Evolutionary conservation across 352 stramenopile species (phyloP).

Genomic region (Phytopythium chamaehyphon): DNA sequence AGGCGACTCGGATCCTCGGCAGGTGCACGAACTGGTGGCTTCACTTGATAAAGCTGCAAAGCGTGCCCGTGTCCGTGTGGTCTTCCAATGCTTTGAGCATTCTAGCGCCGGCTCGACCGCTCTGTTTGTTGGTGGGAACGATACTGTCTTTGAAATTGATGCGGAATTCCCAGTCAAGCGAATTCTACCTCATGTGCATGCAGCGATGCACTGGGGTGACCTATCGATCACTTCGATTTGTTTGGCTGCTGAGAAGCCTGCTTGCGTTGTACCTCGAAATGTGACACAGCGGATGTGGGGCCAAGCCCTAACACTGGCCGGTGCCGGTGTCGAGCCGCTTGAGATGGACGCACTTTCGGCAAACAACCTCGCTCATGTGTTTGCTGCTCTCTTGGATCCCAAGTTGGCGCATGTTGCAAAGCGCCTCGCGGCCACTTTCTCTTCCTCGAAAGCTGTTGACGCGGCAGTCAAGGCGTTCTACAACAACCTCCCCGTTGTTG

Average conservation of each 20-base stretch:
- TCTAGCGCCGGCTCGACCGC: constrained; percentile 16
- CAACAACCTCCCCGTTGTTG: constrained; percentile 47
- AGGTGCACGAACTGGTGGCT: constrained; percentile 29
- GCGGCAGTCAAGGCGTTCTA: constrained; percentile 57
- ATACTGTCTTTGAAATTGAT: constrained; percentile 45
- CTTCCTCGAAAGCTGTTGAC: constrained; percentile 33
- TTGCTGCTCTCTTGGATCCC: constrained; percentile 29
- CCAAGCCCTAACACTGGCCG: constrained; percentile 36
- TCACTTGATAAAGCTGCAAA: constrained; percentile 38
- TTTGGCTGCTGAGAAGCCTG: constrained; percentile 37
- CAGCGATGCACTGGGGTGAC: constrained; percentile 54
- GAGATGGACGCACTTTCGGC: constrained; percentile 33
- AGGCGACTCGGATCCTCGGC: constrained; percentile 37
- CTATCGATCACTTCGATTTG: constrained; percentile 47
- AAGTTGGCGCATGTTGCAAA: constrained; percentile 34
- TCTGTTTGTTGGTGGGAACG: constrained; percentile 27
- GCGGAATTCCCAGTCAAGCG: constrained; percentile 28
- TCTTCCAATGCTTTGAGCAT: constrained; percentile 54
- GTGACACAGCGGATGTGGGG: constrained; percentile 46
- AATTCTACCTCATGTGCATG: constrained; percentile 33
- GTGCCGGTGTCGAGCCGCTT: constrained; percentile 28
- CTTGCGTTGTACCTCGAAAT: constrained; percentile 44
- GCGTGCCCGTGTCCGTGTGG: constrained; percentile 33
- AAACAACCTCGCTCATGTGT: constrained; percentile 37
- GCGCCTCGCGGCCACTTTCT: constrained; percentile 34